Conservation (phyloP, 176 grass and related monocot genomes). For the Leersia perrieri region DNA sequence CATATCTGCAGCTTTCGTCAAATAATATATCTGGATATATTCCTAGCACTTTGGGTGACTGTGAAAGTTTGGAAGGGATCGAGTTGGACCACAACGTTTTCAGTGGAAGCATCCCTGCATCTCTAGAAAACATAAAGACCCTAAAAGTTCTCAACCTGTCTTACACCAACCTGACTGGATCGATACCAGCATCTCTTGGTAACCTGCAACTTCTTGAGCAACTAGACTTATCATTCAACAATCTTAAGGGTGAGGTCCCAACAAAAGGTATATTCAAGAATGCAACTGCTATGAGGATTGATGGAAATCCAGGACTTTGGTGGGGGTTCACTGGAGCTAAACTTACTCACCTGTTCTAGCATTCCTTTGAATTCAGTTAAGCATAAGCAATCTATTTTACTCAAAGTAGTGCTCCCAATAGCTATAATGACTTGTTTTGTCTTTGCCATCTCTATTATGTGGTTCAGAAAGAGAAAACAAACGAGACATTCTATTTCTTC, state of each 20-base stretch:
- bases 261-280: background rate
- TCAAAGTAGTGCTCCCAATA: background rate
- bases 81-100: background rate
- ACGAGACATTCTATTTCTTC: background rate
- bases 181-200: conserved; percentile 2
- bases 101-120: background rate
- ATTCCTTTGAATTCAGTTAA: background rate
- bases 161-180: background rate
- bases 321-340: background rate
- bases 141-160: background rate
- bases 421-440: background rate
- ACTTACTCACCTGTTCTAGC: background rate
- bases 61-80: conserved; percentile 16
- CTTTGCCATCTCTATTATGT: background rate
- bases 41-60: conserved; percentile 10
- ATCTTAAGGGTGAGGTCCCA: background rate
- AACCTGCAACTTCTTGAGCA: background rate
- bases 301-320: conserved; percentile 7
- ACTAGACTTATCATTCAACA: conserved; percentile 27
- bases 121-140: background rate
- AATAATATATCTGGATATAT: conserved; percentile 22
- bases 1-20: conserved; percentile 17
- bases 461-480: background rate
- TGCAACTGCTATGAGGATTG: background rate
- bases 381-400: background rate